A percentile compares a stretch with the other conserved stretches of the same genome.
phyloP scores from a whole-genome alignment of 192 early-diverging fungal species.

The Coemansia sp. region DNA sequence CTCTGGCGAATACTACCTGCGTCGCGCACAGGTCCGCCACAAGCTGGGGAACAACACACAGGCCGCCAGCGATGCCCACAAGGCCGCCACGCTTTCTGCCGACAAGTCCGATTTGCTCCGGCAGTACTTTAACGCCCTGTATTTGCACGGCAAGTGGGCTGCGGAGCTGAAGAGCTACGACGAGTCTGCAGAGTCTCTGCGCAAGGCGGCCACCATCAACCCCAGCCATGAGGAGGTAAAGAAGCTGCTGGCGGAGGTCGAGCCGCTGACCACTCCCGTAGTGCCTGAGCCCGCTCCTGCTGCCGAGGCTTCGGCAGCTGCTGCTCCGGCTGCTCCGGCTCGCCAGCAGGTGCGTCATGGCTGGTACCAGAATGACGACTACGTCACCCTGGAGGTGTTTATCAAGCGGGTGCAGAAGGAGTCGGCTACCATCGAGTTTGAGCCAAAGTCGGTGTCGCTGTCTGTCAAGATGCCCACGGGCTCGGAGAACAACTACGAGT shows the following conservation, averaged over 20 bases:
- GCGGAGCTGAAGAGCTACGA: conserved; percentile 57
- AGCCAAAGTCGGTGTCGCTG: conserved; percentile 63
- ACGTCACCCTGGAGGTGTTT: conserved; percentile 85
- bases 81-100: conserved; percentile 56
- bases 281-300: conserved; percentile 19
- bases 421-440: conserved; percentile 64
- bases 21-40: conserved; percentile 60
- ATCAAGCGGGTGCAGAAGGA: conserved; percentile 83
- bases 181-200: conserved; percentile 56
- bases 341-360: conserved; percentile 69
- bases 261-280: conserved; percentile 41
- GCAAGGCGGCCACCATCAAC: conserved; percentile 58
- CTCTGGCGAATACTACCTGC: conserved; percentile 61
- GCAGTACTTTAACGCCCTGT: conserved; percentile 63
- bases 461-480: conserved; percentile 79
- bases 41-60: conserved; percentile 59
- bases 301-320: background rate
- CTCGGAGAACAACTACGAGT: conserved; percentile 83
- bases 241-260: conserved; percentile 29
- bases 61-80: conserved; percentile 65
- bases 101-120: conserved; percentile 46
- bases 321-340: conserved; percentile 1
- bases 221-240: conserved; percentile 47
- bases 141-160: conserved; percentile 59
- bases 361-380: conserved; percentile 95